Conservation (phyloP, 768 basidiomycete species). For the Lactarius deliciosus region DNA sequence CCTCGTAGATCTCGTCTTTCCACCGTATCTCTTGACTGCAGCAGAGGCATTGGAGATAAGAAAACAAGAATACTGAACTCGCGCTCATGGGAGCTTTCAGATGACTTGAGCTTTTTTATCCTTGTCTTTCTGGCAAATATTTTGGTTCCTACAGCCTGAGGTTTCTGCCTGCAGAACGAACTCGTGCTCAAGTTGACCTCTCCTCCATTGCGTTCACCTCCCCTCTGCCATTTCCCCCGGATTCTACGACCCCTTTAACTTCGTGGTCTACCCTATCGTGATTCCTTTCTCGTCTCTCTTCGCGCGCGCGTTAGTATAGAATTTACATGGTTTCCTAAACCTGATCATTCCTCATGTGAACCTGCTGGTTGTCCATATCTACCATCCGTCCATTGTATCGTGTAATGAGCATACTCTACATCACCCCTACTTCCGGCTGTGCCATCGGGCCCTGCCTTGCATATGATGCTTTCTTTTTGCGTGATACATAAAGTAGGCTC, state of each 20-base stretch:
- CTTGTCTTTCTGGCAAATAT: background rate
- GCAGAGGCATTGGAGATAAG: background rate
- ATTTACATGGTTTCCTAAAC: constrained; percentile 12
- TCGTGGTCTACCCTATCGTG: constrained; percentile 66
- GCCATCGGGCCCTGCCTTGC: constrained; percentile 44
- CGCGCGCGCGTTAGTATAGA: constrained; percentile 40
- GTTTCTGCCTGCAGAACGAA: constrained; percentile 44
- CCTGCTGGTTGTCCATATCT: constrained; percentile 5
- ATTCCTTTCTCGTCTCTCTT: constrained; percentile 62
- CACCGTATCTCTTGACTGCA: too few relatives aligned
- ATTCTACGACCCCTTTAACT: constrained; percentile 58
- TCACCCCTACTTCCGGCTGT: constrained; percentile 42
- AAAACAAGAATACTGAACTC: background rate
- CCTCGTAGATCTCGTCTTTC: constrained; percentile 1
- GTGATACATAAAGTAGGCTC: constrained; percentile 46
- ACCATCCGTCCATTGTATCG: constrained; percentile 58
- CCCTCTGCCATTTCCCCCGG: constrained; percentile 61
- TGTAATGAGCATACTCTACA: constrained; percentile 70
- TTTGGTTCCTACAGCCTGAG: background rate
- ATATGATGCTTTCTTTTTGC: constrained; percentile 53
- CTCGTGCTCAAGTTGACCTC: constrained; percentile 49
- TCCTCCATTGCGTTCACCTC: constrained; percentile 63
- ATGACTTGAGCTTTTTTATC: constrained; percentile 16
- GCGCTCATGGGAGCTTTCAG: background rate
- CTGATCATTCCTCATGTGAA: constrained; percentile 18